Evolutionary conservation across 495 filamentous ascomycete genomes (phyloP), one percentile per base, ranked within the genome.

Genomic region (Margaritispora aquatica): DNA sequence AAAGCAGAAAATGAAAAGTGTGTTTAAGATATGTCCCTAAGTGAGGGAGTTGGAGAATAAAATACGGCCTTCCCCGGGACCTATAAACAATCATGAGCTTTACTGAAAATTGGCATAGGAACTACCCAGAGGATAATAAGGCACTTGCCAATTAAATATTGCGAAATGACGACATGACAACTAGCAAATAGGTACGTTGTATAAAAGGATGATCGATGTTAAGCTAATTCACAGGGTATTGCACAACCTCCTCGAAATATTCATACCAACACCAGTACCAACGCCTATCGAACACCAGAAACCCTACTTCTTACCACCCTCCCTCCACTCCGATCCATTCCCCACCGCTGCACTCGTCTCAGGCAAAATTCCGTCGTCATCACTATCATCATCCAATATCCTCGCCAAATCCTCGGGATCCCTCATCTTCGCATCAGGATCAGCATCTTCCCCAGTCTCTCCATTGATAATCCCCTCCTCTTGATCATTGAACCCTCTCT

Each of bases 331-430:
- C 9, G 58, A 57, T 15, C 62, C 62, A 51, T 64, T 64, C 11
- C 58, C 53, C 20, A 64, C 62, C 5, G 27, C 22, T 1, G 15
- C 22, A 22, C 22, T 51, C 7, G 22, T 23, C 5, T 17, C 47
- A 1, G 54, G 54, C 24, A 65, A 34, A 22, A 55, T 19, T 26
- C 62, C 62, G 59, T 62, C 62, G 20, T 55, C 57, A 58, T 67
- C 66, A 17, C 72, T 71, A n/a, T 74, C 73, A 34, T 82, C 77
- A n/a, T 81, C 74, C 51, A 81, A 67, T 15, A 71, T 76, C 24
- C 69, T 66, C 5, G 78, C 79, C 52, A 83, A 64, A 65, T 83
- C 80, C 63, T 83, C 80, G 17, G 80, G 80, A 63, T 83, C 80
- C 51, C 70, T 71, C 78, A 83, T 79, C 69, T 73, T 78, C 2